Evolutionary conservation across 2,329 filamentous ascomycete genomes (phyloP).

Genomic region (Helicocarpus griseus): DNA sequence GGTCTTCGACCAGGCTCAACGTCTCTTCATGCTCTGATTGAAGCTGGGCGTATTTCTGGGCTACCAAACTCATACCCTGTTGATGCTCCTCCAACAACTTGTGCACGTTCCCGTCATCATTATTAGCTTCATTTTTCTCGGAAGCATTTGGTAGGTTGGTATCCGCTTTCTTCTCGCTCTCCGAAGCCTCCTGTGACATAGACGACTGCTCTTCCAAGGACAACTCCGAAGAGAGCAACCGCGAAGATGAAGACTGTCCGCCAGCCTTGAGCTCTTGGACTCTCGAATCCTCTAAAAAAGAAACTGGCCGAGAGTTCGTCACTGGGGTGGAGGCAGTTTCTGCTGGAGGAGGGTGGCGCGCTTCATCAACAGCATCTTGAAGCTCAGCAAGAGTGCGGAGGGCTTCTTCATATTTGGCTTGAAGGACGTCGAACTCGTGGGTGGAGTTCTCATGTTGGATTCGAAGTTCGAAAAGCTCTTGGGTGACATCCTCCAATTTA

Average conservation of each 20-base stretch:
- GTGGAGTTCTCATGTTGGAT: slow-evolving; percentile 82
- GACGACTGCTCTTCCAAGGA: slow-evolving; percentile 76
- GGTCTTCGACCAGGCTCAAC: slow-evolving; percentile 76
- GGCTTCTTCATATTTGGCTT: slow-evolving; percentile 84
- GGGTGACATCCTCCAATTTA: slow-evolving; percentile 82
- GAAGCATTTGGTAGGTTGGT: slow-evolving; percentile 17
- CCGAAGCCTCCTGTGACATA: slow-evolving; percentile 53
- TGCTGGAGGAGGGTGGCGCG: slow-evolving; percentile 45
- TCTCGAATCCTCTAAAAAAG: slow-evolving; percentile 74
- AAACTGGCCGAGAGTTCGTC: slow-evolving; percentile 50
- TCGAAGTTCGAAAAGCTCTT: slow-evolving; percentile 82
- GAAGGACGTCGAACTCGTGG: slow-evolving; percentile 69
- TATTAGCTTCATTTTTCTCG: slow-evolving; percentile 38
- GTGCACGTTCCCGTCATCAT: slow-evolving; percentile 64
- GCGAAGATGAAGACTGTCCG: slow-evolving; percentile 65
- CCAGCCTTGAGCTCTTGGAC: slow-evolving; percentile 60
- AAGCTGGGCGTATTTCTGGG: slow-evolving; percentile 71
- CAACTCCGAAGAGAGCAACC: slow-evolving; percentile 87
- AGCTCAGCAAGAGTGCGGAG: slow-evolving; percentile 72
- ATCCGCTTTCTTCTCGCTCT: slow-evolving; percentile 38
- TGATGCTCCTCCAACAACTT: slow-evolving; percentile 67
- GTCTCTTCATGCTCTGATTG: slow-evolving; percentile 73
- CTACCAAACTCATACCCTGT: slow-evolving; percentile 60
- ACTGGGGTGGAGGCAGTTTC: slow-evolving; percentile 22
- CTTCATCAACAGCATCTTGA: slow-evolving; percentile 66